phyloP scores from a whole-genome alignment of 2,329 filamentous ascomycete species.

The Cucurbitaria berberidis region DNA sequence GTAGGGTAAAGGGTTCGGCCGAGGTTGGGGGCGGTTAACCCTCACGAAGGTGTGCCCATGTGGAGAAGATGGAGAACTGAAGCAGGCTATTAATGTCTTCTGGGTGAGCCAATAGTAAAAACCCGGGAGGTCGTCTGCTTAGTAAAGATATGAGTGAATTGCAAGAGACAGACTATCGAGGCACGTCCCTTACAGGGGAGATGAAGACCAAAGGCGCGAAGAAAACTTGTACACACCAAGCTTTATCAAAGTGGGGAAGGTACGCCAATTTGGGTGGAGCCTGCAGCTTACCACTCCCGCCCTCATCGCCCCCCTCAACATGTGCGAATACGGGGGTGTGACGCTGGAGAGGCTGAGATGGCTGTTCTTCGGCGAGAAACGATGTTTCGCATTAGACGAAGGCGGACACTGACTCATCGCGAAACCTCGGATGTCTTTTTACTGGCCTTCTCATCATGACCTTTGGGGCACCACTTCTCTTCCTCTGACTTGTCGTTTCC shows the following conservation, averaged over 20 bases:
- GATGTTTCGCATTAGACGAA: background rate
- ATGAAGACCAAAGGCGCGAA: background rate
- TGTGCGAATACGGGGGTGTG: background rate
- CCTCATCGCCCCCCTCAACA: background rate
- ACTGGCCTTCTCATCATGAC: background rate
- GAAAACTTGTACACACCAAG: background rate
- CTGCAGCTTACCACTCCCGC: background rate
- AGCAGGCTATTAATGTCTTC: background rate
- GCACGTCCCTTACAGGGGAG: background rate
- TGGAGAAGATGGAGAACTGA: background rate
- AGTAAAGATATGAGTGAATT: background rate
- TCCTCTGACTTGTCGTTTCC: background rate
- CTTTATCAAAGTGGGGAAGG: background rate
- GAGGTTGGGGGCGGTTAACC: background rate
- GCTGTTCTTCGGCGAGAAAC: background rate
- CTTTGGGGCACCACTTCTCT: background rate
- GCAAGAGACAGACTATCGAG: background rate
- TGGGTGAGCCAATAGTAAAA: background rate
- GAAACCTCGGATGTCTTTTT: background rate
- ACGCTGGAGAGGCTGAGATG: background rate
- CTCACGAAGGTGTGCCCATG: background rate
- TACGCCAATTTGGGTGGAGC: slow-evolving; percentile 1
- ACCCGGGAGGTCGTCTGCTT: no score
- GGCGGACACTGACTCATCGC: background rate
- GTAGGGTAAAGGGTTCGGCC: background rate